phyloP scores from a whole-genome alignment of 1,284 basidiomycete species.

The Ceratobasidium sp. region DNA sequence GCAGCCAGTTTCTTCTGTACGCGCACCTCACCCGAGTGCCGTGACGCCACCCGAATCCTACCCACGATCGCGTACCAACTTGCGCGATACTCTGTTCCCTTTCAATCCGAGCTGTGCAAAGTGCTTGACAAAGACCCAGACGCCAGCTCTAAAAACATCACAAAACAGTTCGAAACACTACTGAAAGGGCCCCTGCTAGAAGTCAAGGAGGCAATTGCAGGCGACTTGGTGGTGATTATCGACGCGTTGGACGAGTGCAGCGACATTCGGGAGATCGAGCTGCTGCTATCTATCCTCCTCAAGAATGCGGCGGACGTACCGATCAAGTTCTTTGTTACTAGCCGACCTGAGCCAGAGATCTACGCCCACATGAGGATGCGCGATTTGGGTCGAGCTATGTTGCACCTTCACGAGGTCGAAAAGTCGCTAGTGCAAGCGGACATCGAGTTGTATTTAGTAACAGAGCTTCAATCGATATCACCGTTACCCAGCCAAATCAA shows the following conservation, averaged over 20 bases:
- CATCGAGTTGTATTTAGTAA: background rate
- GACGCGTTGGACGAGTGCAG: constrained; percentile 31
- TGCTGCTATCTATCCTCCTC: background rate
- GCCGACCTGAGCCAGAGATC: background rate
- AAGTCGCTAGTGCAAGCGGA: background rate
- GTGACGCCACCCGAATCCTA: background rate
- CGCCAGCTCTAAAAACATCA: background rate
- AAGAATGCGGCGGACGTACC: background rate
- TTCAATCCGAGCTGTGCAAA: background rate
- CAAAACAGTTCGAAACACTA: background rate
- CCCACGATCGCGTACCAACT: constrained; percentile 23
- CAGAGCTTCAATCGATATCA: background rate
- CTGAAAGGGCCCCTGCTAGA: background rate
- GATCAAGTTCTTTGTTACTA: constrained; percentile 3
- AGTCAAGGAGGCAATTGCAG: background rate
- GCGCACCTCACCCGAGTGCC: background rate
- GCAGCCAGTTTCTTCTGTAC: constrained; percentile 5
- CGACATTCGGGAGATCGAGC: background rate
- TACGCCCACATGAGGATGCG: background rate
- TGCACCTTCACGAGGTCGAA: background rate
- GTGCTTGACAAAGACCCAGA: background rate
- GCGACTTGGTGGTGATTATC: constrained; percentile 2
- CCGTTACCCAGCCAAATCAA: background rate
- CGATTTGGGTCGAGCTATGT: background rate
- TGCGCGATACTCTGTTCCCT: background rate